Conservation (phyloP, 2,329 filamentous ascomycete genomes). For the Epicoccum sorghinum region DNA sequence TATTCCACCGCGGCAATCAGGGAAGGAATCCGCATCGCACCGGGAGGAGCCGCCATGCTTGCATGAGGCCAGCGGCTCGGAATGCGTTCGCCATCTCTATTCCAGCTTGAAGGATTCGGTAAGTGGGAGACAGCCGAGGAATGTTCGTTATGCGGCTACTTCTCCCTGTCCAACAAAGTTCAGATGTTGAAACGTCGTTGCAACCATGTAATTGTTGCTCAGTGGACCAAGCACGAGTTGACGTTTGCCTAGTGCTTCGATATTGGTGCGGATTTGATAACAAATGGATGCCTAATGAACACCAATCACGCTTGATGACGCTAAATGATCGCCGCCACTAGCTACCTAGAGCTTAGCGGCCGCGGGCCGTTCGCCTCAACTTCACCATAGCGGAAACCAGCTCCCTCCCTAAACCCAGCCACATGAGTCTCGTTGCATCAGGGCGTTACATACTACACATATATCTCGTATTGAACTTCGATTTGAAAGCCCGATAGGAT, state of each 20-base stretch:
- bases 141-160: neutral
- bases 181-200: too few species aligned
- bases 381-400: neutral
- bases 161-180: neutral
- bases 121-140: conserved; percentile 4
- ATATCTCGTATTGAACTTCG: neutral
- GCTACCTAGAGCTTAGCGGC: too few species aligned
- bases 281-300: too few species aligned
- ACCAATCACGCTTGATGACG: too few species aligned
- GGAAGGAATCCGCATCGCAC: neutral
- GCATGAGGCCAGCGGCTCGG: neutral
- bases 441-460: conserved; percentile 1
- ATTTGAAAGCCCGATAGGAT: neutral
- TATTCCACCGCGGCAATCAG: neutral
- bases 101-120: neutral
- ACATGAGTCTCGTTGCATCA: neutral
- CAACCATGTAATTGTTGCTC: too few species aligned
- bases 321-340: too few species aligned
- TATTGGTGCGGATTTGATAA: too few species aligned
- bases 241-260: too few species aligned
- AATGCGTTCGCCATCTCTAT: neutral
- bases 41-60: neutral
- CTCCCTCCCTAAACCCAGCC: conserved; percentile 1
- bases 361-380: too few species aligned
- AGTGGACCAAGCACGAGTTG: too few species aligned